Conservation (phyloP, 352 stramenopile genomes). For the Globisporangium irregulare region DNA sequence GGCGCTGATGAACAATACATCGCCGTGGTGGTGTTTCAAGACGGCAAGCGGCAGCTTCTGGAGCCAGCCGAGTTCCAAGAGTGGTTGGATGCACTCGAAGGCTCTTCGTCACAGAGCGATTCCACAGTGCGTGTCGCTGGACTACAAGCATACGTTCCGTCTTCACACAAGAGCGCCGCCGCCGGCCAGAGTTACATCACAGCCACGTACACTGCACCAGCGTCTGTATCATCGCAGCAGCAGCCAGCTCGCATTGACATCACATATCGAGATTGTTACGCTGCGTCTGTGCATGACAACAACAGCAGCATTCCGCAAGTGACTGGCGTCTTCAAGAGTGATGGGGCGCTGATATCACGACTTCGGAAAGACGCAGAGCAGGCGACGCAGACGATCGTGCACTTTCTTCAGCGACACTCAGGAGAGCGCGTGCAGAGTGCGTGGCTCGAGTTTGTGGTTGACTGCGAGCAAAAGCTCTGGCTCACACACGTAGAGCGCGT, state of each 20-base stretch:
- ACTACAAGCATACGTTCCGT: conserved; percentile 23
- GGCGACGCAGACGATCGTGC: conserved; percentile 21
- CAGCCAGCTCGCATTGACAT: conserved; percentile 20
- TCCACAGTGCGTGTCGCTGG: conserved; percentile 8
- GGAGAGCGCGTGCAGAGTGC: conserved; percentile 20
- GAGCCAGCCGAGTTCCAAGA: conserved; percentile 19
- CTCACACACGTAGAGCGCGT: conserved; percentile 33
- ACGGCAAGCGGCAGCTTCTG: conserved; percentile 14
- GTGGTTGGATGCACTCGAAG: conserved; percentile 21
- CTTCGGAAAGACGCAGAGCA: conserved; percentile 30
- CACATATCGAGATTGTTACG: conserved; percentile 17
- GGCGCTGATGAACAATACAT: conserved; percentile 9
- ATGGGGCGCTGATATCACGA: neutral
- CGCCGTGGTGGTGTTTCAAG: conserved; percentile 16
- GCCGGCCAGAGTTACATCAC: neutral
- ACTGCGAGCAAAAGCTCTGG: conserved; percentile 33
- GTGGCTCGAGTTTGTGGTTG: conserved; percentile 35
- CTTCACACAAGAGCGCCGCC: neutral
- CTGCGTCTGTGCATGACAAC: neutral
- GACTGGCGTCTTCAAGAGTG: neutral
- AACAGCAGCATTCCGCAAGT: neutral
- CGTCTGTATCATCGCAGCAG: conserved; percentile 9
- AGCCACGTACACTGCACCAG: neutral
- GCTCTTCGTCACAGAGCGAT: neutral
- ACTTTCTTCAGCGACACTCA: conserved; percentile 22